phyloP scores from a whole-genome alignment of 768 basidiomycete species.

The Imleria badia region DNA sequence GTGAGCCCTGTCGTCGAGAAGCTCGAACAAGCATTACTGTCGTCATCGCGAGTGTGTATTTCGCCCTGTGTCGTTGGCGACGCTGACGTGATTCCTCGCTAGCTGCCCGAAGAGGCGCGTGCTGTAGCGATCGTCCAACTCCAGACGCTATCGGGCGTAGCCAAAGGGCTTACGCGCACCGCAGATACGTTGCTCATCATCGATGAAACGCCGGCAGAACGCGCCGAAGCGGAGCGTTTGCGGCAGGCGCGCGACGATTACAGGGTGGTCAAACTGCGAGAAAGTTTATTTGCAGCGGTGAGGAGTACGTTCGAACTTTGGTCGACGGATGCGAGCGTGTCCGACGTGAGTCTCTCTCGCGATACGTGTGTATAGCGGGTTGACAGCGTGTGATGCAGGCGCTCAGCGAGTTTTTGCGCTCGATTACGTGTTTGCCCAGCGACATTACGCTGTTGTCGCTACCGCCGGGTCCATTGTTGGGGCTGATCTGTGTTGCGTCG shows the following conservation, averaged over 20 bases:
- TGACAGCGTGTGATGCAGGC: conserved; percentile 44
- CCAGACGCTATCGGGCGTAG: conserved; percentile 79
- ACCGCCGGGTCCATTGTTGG: conserved; percentile 78
- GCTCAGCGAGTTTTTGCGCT: conserved; percentile 80
- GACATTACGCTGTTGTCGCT: conserved; percentile 80
- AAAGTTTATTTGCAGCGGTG: conserved; percentile 61
- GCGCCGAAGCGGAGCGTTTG: conserved; percentile 53
- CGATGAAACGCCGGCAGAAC: conserved; percentile 53
- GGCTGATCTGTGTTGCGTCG: conserved; percentile 70
- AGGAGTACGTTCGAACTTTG: conserved; percentile 66
- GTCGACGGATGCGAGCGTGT: conserved; percentile 75
- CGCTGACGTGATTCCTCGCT: neutral
- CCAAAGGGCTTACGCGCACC: conserved; percentile 80
- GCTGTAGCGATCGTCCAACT: conserved; percentile 66
- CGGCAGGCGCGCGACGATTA: conserved; percentile 62
- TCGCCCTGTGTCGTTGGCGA: neutral
- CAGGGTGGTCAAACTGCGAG: conserved; percentile 60
- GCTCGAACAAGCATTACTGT: conserved; percentile 60
- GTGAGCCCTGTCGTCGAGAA: conserved; percentile 72
- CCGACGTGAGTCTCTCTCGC: conserved; percentile 57
- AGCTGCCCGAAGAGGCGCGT: conserved; percentile 77
- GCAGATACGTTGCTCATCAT: conserved; percentile 65
- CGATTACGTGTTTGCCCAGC: conserved; percentile 77
- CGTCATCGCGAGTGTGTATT: conserved; percentile 49
- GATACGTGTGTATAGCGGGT: neutral